Evolutionary conservation across 495 filamentous ascomycete species (phyloP).

Genomic region (Penicillium cataractarum): DNA sequence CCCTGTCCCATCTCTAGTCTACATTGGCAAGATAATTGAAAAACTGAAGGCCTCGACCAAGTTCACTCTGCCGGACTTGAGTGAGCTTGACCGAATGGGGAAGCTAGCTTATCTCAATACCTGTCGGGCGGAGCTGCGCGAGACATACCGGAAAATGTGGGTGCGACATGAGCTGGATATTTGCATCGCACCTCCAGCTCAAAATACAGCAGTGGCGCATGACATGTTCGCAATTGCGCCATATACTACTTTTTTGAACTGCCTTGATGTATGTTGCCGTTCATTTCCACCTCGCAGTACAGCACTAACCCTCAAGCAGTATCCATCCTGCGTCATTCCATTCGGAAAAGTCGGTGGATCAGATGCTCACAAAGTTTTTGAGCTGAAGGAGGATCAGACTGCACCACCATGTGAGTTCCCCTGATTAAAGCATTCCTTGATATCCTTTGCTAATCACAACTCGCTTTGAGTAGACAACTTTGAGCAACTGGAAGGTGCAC

Average conservation of each 20-base stretch:
- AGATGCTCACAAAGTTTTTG: constrained; percentile 19
- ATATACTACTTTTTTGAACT: constrained; percentile 49
- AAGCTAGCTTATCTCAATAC: constrained; percentile 26
- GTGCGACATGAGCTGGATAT: constrained; percentile 43
- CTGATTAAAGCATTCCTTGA: neutral
- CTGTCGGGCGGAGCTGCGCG: constrained; percentile 20
- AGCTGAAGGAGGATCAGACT: constrained; percentile 18
- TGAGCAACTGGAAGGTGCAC: constrained; percentile 24
- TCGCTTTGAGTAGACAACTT: constrained; percentile 23
- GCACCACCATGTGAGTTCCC: constrained; percentile 20
- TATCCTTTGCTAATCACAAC: neutral
- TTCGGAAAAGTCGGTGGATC: constrained; percentile 22
- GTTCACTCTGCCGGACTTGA: constrained; percentile 16
- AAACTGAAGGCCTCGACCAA: constrained; percentile 3
- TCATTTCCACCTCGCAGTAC: neutral
- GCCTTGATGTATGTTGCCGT: constrained; percentile 44
- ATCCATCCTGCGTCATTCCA: constrained; percentile 38
- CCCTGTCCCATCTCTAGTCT: constrained; percentile 20
- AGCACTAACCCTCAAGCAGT: constrained; percentile 21
- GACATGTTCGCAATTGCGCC: constrained; percentile 46
- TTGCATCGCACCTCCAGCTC: constrained; percentile 42
- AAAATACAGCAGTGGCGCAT: constrained; percentile 48
- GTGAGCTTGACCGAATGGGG: constrained; percentile 17
- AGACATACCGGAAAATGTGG: constrained; percentile 37
- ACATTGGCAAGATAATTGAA: constrained; percentile 13